Percentiles rank a stretch among this genome's conserved stretches.
Evolutionary conservation across 345 rosid genomes (phyloP).

Genomic region (Ailanthus altissimus): DNA sequence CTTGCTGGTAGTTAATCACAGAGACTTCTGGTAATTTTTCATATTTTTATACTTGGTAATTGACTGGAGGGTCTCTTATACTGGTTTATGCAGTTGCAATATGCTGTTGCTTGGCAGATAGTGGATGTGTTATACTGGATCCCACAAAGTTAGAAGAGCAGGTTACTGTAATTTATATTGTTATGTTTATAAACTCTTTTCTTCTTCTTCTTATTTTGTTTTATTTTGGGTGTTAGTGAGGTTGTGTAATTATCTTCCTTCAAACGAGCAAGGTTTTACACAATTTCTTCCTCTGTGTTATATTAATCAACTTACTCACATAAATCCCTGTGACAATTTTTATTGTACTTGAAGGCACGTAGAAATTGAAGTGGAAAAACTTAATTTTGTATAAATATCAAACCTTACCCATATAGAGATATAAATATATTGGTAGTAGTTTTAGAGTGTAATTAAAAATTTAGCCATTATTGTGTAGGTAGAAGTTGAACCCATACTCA

Average conservation of each 20-base stretch:
- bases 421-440: background rate
- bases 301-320: background rate
- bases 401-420: background rate
- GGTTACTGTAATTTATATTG: conserved; percentile 39
- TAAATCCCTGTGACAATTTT: background rate
- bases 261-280: background rate
- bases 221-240: background rate
- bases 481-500: background rate
- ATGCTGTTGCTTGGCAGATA: conserved; percentile 76
- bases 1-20: conserved; percentile 63
- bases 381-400: background rate
- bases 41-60: conserved; percentile 1
- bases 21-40: conserved; percentile 1
- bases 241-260: background rate
- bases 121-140: conserved; percentile 64
- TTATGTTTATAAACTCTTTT: background rate
- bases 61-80: conserved; percentile 9
- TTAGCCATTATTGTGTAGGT: background rate
- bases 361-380: background rate
- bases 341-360: background rate
- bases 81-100: conserved; percentile 64
- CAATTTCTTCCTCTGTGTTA: background rate
- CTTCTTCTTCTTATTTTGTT: no score
- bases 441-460: conserved; percentile 6
- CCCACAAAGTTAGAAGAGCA: conserved; percentile 90